Conservation (phyloP, 148 eudicot genomes). For the Arctostaphylos glauca region DNA sequence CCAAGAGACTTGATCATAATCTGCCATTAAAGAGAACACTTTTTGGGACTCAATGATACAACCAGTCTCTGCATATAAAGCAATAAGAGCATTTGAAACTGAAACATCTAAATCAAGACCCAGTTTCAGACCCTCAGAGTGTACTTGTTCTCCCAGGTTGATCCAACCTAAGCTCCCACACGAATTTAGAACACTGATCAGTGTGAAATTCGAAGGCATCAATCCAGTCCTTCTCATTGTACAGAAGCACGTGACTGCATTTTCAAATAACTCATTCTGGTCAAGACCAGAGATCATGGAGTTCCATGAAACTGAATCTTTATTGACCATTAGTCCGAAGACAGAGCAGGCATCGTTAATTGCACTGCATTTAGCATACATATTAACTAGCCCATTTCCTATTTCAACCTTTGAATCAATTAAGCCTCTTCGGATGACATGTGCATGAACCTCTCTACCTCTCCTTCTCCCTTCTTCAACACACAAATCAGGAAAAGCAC, state of each 20-base stretch:
- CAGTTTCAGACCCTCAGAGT: conserved; percentile 58
- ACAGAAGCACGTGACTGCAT: conserved; percentile 47
- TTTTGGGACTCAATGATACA: conserved; percentile 45
- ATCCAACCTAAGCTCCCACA: conserved; percentile 72
- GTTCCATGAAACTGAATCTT: conserved; percentile 20
- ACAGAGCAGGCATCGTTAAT: conserved; percentile 46
- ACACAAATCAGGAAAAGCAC: conserved; percentile 57
- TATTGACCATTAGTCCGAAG: conserved; percentile 50
- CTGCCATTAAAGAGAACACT: conserved; percentile 56
- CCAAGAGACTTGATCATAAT: conserved; percentile 76
- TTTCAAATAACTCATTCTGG: conserved; percentile 57
- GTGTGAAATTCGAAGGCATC: conserved; percentile 55
- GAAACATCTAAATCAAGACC: conserved; percentile 74
- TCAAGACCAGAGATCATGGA: conserved; percentile 43
- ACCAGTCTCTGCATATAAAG: conserved; percentile 57
- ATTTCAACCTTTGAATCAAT: conserved; percentile 43
- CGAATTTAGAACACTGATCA: conserved; percentile 75
- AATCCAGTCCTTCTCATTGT: conserved; percentile 56
- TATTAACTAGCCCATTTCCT: conserved; percentile 60
- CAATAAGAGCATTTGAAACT: conserved; percentile 73
- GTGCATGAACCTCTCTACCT: conserved; percentile 69
- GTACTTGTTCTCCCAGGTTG: conserved; percentile 59
- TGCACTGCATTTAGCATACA: conserved; percentile 79
- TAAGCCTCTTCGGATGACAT: conserved; percentile 54
- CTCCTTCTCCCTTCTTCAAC: conserved; percentile 50